phyloP scores from a whole-genome alignment of 2,329 filamentous ascomycete genomes.

The Phaeophleospora eucalypticola region DNA sequence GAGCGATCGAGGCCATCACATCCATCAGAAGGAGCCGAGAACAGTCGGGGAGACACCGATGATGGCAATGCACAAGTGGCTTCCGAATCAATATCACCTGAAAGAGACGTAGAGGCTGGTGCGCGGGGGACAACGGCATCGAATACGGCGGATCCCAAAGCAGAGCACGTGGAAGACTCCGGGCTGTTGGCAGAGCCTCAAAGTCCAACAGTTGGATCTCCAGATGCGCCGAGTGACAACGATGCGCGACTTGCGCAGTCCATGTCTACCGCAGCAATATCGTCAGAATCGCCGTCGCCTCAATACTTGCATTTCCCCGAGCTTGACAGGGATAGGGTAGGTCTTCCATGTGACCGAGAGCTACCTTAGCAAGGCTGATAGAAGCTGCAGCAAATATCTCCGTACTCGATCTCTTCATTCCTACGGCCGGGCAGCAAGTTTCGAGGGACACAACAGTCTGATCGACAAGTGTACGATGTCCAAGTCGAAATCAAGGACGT shows the following conservation, averaged over 20 bases:
- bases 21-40: slow-evolving; percentile 4
- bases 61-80: neutral
- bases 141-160: slow-evolving; percentile 32
- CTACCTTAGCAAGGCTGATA: neutral
- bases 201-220: slow-evolving; percentile 23
- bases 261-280: slow-evolving; percentile 26
- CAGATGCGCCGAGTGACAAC: slow-evolving; percentile 27
- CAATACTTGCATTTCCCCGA: slow-evolving; percentile 28
- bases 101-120: slow-evolving; percentile 23
- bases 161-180: slow-evolving; percentile 40
- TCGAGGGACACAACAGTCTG: slow-evolving; percentile 85
- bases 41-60: neutral
- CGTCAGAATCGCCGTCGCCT: slow-evolving; percentile 19
- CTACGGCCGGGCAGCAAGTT: slow-evolving; percentile 85
- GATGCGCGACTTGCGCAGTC: slow-evolving; percentile 27
- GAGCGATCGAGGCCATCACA: slow-evolving; percentile 18
- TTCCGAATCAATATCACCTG: neutral
- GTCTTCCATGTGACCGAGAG: neutral
- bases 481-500: slow-evolving; percentile 97
- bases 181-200: slow-evolving; percentile 24
- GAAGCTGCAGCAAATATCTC: slow-evolving; percentile 59
- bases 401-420: slow-evolving; percentile 75
- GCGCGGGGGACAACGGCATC: slow-evolving; percentile 19
- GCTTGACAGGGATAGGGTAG: slow-evolving; percentile 23
- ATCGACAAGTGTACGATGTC: slow-evolving; percentile 90